phyloP scores from a whole-genome alignment of 768 basidiomycete species.

The Pulveroboletus sp. region DNA sequence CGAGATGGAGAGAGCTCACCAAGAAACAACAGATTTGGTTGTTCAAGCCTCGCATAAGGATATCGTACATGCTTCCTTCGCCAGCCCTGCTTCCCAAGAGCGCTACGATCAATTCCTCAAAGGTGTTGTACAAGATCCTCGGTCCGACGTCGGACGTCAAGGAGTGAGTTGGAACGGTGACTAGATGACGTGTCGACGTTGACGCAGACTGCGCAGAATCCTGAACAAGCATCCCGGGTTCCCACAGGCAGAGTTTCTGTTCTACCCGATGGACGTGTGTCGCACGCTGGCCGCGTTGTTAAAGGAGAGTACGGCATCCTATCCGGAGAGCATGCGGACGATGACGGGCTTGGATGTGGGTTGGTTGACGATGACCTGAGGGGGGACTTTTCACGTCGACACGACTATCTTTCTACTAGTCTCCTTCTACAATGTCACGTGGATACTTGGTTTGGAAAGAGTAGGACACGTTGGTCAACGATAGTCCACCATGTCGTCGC shows the following conservation, averaged over 20 bases:
- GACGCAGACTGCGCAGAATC: conserved; percentile 35
- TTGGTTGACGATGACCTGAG: conserved; percentile 47
- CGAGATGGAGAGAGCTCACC: not conserved
- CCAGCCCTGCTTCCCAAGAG: conserved; percentile 57
- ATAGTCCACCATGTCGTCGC: conserved; percentile 16
- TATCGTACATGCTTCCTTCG: conserved; percentile 64
- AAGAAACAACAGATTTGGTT: conserved; percentile 69
- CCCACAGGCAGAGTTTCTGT: conserved; percentile 83
- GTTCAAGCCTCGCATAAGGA: conserved; percentile 83
- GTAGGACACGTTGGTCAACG: conserved; percentile 3
- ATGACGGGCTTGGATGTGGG: conserved; percentile 85
- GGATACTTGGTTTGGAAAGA: conserved; percentile 12
- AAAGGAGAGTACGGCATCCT: conserved; percentile 71
- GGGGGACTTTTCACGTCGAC: not conserved
- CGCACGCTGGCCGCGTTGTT: conserved; percentile 64
- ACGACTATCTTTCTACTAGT: not conserved
- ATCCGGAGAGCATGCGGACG: conserved; percentile 68
- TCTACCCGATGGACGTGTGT: conserved; percentile 78
- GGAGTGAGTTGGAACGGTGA: conserved; percentile 11
- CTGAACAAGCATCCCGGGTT: conserved; percentile 75
- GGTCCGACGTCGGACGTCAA: conserved; percentile 50
- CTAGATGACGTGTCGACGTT: not conserved
- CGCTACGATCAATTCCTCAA: conserved; percentile 65
- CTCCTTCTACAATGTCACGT: conserved; percentile 5
- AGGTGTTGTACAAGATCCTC: conserved; percentile 81